Base-by-base conservation (phyloP, 768 basidiomycete genomes). In the Gymnopilus junonius region DNA sequence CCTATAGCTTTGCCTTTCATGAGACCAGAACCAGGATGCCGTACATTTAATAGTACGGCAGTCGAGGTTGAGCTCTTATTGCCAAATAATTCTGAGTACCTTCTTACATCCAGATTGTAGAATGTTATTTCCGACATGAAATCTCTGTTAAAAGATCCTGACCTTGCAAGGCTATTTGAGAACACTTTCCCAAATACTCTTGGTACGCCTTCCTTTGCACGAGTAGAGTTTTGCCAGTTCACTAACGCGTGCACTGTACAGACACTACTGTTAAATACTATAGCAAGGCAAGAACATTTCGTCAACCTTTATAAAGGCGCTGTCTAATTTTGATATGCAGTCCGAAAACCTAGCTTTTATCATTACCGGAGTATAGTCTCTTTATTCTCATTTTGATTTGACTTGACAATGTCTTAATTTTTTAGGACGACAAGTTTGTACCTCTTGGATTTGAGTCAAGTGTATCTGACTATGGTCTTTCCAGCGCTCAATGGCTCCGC, bases 141-240 rank as follows among this genome's bases (percentile, higher is more conserved):
- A 42, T 71, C 77, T 12, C 82, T 88, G 45, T 76, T 93, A 61
- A 92, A 87, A 70, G 89, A 93, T 70, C 88, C 91, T 0, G 92
- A 93, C 68, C 66, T 93, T 55, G 92, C 91, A 10, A 83, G 90
- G 55, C 72, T 93, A 20, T 93, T 93, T 66, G 91, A 92, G 73
- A 93, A 93, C 64, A 88, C 91, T 1, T 92, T 92, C 70, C 92
- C 92, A 2, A 92, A 92, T 67, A 93, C 92, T 0, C 82, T 93
- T 43, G 91, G 90, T 90, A 67, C 62, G 79, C 12, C 12, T 29
- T 7, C 20, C 10, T 8, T 51, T 32, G 56, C 11, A 12, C 31
- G 35, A 34, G 37, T 61, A n/a, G 25, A 31, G 40, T 37, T 27
- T 58, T 29, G 57, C 54, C 39, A 15, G 27, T 46, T n/a, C 4